Conservation (phyloP, 192 early-diverging fungal species). For the Coemansia sp. region DNA sequence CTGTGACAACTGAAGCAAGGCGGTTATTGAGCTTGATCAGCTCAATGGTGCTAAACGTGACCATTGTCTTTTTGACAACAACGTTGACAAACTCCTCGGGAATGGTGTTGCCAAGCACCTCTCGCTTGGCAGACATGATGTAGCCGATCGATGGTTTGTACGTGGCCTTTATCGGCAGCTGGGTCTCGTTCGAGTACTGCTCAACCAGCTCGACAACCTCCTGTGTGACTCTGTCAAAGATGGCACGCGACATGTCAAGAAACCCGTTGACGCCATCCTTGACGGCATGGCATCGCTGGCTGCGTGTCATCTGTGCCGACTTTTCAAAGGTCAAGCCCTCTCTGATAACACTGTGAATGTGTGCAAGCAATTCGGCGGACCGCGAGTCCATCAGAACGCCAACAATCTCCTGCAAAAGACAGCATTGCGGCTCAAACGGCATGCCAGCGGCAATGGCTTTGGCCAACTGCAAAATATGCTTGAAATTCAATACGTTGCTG, state of each 20-base stretch:
- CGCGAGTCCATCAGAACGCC: conserved; percentile 48
- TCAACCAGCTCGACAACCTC: conserved; percentile 44
- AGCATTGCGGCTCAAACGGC: conserved; percentile 16
- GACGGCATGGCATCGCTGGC: conserved; percentile 85
- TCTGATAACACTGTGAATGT: conserved; percentile 66
- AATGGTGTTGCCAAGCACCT: conserved; percentile 47
- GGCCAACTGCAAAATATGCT: conserved; percentile 62
- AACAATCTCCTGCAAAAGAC: conserved; percentile 50
- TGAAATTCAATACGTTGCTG: conserved; percentile 65
- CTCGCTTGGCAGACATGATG: conserved; percentile 51
- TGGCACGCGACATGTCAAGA: conserved; percentile 66
- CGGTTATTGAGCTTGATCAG: conserved; percentile 78
- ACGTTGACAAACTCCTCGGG: conserved; percentile 75
- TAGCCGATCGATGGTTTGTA: conserved; percentile 66
- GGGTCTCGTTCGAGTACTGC: conserved; percentile 52
- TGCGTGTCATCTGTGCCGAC: conserved; percentile 67
- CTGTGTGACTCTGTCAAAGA: conserved; percentile 43
- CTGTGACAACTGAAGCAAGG: conserved; percentile 74
- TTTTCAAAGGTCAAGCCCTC: conserved; percentile 69
- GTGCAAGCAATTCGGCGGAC: conserved; percentile 32
- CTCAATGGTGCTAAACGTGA: conserved; percentile 73
- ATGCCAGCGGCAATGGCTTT: conserved; percentile 41
- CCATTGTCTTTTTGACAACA: conserved; percentile 58
- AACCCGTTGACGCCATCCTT: conserved; percentile 80
- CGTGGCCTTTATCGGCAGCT: conserved; percentile 63